phyloP scores from a whole-genome alignment of 148 eudicot genomes.

The Polygonum aviculare region DNA sequence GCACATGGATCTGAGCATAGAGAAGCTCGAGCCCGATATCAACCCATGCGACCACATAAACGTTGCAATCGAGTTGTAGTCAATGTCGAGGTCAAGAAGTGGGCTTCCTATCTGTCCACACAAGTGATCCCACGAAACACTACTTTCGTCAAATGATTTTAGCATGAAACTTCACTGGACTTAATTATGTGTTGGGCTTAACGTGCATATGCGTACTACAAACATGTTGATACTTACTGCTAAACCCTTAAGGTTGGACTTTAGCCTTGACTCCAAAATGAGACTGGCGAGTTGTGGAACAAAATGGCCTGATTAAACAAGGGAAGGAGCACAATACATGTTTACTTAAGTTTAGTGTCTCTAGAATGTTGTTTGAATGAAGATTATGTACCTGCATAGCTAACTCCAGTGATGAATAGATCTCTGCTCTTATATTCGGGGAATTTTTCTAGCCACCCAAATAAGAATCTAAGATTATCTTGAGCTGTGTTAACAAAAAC shows the following conservation, averaged over 20 bases:
- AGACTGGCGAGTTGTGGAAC: slow-evolving; percentile 10
- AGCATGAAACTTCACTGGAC: too few species aligned
- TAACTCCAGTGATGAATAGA: slow-evolving; percentile 59
- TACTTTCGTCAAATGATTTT: too few species aligned
- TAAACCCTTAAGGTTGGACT: slow-evolving; percentile 8
- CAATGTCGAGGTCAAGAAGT: slow-evolving; percentile 57
- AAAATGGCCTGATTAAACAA: slow-evolving; percentile 1
- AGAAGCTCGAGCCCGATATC: slow-evolving; percentile 56
- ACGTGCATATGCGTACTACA: too few species aligned
- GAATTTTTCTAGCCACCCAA: slow-evolving; percentile 49
- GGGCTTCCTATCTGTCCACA: slow-evolving; percentile 64
- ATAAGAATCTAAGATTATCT: slow-evolving; percentile 29
- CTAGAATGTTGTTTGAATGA: neutral
- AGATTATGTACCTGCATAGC: slow-evolving; percentile 50
- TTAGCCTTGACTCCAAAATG: neutral
- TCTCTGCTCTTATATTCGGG: slow-evolving; percentile 44
- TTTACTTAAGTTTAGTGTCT: neutral
- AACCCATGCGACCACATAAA: slow-evolving; percentile 77
- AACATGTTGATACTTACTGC: neutral
- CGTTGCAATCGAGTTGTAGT: slow-evolving; percentile 48
- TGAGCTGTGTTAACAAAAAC: neutral
- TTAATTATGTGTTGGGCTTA: too few species aligned
- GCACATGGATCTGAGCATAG: slow-evolving; percentile 29
- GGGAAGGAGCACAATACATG: neutral
- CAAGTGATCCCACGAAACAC: neutral